These are phyloP conservation scores for Solioccasus polychromus DNA, from an alignment of 768 basidiomycete species.

Conservation along the genomic window DNA sequence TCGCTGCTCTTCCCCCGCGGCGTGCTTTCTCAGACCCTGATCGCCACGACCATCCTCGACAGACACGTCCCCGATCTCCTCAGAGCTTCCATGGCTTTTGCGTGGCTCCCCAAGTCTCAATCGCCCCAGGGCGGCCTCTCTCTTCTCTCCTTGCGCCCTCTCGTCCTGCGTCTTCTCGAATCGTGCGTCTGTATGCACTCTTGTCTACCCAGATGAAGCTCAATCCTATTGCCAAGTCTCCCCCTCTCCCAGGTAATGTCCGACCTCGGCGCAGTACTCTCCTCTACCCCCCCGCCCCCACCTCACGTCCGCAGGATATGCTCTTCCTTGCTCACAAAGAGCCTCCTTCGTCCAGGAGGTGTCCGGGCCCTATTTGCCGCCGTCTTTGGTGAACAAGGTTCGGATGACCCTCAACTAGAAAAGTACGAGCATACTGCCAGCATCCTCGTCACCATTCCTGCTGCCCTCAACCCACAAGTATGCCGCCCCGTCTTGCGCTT, in stretches of 20 bases:
- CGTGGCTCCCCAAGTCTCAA: slow-evolving; percentile 66
- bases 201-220: slow-evolving; percentile 8
- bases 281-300: slow-evolving; percentile 39
- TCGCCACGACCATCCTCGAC: slow-evolving; percentile 56
- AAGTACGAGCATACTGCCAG: slow-evolving; percentile 72
- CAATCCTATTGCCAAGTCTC: slow-evolving; percentile 37
- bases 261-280: slow-evolving; percentile 59
- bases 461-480: slow-evolving; percentile 53
- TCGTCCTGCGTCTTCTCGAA: slow-evolving; percentile 54
- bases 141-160: slow-evolving; percentile 47
- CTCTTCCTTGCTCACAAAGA: slow-evolving; percentile 61
- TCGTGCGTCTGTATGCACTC: slow-evolving; percentile 47
- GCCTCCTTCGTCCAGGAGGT: slow-evolving; percentile 69
- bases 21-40: slow-evolving; percentile 53
- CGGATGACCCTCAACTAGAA: slow-evolving; percentile 55
- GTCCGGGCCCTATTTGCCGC: slow-evolving; percentile 66
- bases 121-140: slow-evolving; percentile 37
- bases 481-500: not conserved
- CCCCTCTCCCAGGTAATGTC: slow-evolving; percentile 64
- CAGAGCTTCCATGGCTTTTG: slow-evolving; percentile 57
- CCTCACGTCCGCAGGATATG: slow-evolving; percentile 58
- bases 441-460: slow-evolving; percentile 63
- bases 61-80: slow-evolving; percentile 60
- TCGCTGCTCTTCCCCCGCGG: slow-evolving; percentile 52
- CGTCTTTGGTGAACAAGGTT: slow-evolving; percentile 60